Conservation (phyloP, 768 basidiomycete species). For the Scleroderma bovista region DNA sequence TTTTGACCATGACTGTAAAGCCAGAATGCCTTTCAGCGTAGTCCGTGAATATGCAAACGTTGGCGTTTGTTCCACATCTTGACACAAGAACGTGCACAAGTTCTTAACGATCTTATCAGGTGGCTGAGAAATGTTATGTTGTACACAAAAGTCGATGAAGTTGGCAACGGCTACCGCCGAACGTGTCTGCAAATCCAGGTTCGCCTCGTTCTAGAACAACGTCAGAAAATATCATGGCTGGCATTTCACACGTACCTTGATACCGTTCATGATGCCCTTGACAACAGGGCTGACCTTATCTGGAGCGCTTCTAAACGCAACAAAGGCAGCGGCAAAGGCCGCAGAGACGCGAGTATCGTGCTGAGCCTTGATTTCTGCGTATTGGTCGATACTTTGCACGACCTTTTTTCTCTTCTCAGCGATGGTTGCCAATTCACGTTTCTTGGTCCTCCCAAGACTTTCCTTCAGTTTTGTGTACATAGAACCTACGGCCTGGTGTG, state of each 20-base stretch:
- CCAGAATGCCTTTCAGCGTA: conserved; percentile 67
- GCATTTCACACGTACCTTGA: conserved; percentile 63
- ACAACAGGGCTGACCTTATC: conserved; percentile 95
- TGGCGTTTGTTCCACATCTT: conserved; percentile 85
- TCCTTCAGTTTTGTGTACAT: conserved; percentile 75
- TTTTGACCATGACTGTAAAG: conserved; percentile 49
- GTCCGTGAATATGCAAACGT: conserved; percentile 72
- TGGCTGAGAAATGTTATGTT: conserved; percentile 70
- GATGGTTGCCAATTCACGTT: conserved; percentile 66
- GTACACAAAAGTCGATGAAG: conserved; percentile 82
- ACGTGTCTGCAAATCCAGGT: conserved; percentile 79
- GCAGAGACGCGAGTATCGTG: conserved; percentile 87
- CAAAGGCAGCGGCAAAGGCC: conserved; percentile 85
- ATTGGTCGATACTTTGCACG: conserved; percentile 67
- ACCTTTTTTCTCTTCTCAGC: conserved; percentile 71
- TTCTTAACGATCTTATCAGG: conserved; percentile 97
- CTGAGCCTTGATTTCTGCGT: conserved; percentile 74
- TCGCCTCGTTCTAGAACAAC: conserved; percentile 70
- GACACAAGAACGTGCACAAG: conserved; percentile 92
- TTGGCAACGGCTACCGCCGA: conserved; percentile 82
- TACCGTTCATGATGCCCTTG: conserved; percentile 94
- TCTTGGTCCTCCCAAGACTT: conserved; percentile 70
- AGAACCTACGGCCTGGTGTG: conserved; percentile 59
- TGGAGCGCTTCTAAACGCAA: conserved; percentile 80
- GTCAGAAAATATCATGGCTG: conserved; percentile 4